Evolutionary conservation across 1,139 yeast species (phyloP), one percentile per base, ranked within the genome.

Genomic region (Blastobotrys persicus): DNA sequence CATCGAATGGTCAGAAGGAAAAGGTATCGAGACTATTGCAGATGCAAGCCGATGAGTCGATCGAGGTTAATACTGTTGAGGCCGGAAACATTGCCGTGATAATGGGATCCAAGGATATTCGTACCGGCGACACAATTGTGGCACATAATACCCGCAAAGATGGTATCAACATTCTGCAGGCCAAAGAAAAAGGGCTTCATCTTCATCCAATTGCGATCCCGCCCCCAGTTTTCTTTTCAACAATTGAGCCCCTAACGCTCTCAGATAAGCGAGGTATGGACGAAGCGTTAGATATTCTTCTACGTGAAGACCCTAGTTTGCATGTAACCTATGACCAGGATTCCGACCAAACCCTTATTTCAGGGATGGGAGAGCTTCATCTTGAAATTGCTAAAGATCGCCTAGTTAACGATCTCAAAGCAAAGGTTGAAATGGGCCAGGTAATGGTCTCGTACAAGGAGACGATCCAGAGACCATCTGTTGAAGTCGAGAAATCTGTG

Each of bases 361-460:
- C 95, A 46, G 99, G 98, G 2, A 89, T 92, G 97, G 98, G 98
- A 14, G 96, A 89, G 61, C 72, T 91, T 46, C 98, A 92, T 67
- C 74, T 92, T 48, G 98, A 92, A 58, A 89, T 92, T 57, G 86
- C 94, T 1, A 76, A 77, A 48, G 95, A 88, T 58, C 74, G 97
- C 50, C 74, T 92, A 45, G 70, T 84, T 17, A 80, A 79, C 47
- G 96, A 88, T 54, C 77, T 91, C 76, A 84, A 85, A 63, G 96
- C 95, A 2, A 81, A 83, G 51, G 85, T 87, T 0, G 82, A 83
- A 44, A 76, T 89, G 46, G 89, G 96, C 34, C 83, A 83, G 49
- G 86, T 92, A 20, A 88, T 83, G 68, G 96, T 92, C 6, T 85
- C 97, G 0, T 91, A 86, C 63, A 88, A 88, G 62, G 98, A 92